Evolutionary conservation across 2,329 filamentous ascomycete genomes (phyloP).

Genomic region (Penicillium sp.): DNA sequence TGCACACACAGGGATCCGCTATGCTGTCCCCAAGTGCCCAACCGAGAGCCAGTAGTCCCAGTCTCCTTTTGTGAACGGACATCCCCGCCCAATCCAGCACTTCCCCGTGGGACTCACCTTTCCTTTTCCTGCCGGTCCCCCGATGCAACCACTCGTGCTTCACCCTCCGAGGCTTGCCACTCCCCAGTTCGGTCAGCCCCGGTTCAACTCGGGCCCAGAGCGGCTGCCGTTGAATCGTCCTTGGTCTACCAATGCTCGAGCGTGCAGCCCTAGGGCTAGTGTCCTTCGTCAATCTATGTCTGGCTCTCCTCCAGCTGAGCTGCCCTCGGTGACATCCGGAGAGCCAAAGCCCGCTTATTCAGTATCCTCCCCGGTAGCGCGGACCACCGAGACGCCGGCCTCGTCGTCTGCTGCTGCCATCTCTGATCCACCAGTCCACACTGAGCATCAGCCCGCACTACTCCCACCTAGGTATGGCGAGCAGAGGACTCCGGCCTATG

Average conservation of each 20-base stretch:
- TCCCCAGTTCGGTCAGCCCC: conserved; percentile 34
- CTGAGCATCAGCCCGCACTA: conserved; percentile 12
- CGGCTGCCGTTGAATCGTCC: conserved; percentile 32
- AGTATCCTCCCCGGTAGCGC: conserved; percentile 22
- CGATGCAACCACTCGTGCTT: conserved; percentile 42
- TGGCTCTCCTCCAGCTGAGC: conserved; percentile 36
- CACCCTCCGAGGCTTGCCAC: conserved; percentile 35
- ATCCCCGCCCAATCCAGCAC: conserved; percentile 4
- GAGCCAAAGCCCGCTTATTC: conserved; percentile 30
- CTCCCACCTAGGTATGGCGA: conserved; percentile 20
- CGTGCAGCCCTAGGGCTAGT: conserved; percentile 37
- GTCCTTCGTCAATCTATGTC: conserved; percentile 43
- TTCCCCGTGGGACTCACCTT: neutral
- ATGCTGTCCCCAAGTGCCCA: conserved; percentile 27
- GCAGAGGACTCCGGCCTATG: conserved; percentile 11
- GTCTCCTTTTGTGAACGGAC: conserved; percentile 25
- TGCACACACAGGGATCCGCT: conserved; percentile 13
- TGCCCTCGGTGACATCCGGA: conserved; percentile 36
- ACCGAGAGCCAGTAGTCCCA: conserved; percentile 18
- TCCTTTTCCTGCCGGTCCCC: conserved; percentile 17
- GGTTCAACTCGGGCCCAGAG: conserved; percentile 33
- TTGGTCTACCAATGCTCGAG: conserved; percentile 36
- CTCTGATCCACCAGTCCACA: conserved; percentile 13
- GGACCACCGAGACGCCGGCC: conserved; percentile 11
- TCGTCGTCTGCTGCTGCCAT: conserved; percentile 11